A percentile compares a stretch with the other conserved stretches of the same genome.
These are phyloP conservation scores for Naumovozyma dairenensis DNA, from an alignment of 805 yeast genomes.

Conservation along the genomic window DNA sequence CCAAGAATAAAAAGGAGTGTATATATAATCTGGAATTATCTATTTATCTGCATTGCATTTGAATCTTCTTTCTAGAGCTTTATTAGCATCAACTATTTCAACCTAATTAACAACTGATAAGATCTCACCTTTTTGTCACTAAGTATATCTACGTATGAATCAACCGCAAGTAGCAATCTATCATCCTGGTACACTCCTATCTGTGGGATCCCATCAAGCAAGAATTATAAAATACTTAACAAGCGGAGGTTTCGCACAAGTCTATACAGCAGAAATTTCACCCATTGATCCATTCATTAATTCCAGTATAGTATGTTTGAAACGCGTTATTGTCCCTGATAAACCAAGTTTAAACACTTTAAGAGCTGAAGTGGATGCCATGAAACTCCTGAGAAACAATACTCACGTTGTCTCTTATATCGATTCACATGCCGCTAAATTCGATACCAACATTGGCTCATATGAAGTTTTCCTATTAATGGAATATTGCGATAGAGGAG, in stretches of 20 bases:
- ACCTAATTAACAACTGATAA: no score
- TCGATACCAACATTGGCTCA: slow-evolving; percentile 39
- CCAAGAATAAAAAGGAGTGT: no score
- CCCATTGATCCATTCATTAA: slow-evolving; percentile 47
- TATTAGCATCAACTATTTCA: no score
- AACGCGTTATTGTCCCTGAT: slow-evolving; percentile 91
- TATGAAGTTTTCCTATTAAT: slow-evolving; percentile 71
- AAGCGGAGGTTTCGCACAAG: slow-evolving; percentile 94
- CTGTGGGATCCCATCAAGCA: slow-evolving; percentile 79
- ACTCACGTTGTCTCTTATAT: slow-evolving; percentile 79
- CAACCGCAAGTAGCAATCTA: slow-evolving; percentile 55
- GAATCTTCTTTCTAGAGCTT: no score
- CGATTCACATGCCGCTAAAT: slow-evolving; percentile 88
- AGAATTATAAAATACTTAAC: slow-evolving; percentile 62
- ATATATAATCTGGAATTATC: no score
- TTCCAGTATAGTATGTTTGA: slow-evolving; percentile 62
- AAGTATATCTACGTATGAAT: slow-evolving; percentile 27
- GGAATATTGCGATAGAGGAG: slow-evolving; percentile 72
- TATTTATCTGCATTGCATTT: no score
- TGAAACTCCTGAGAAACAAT: slow-evolving; percentile 78
- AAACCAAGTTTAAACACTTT: slow-evolving; percentile 72
- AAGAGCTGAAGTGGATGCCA: slow-evolving; percentile 94
- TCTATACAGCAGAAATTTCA: slow-evolving; percentile 64
- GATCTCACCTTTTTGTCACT: no score
- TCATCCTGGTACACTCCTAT: slow-evolving; percentile 63